Percentiles rank a stretch among this genome's conserved stretches.
phyloP scores from a whole-genome alignment of 2,329 filamentous ascomycete species.

The Calonectria pseudoturangicola region DNA sequence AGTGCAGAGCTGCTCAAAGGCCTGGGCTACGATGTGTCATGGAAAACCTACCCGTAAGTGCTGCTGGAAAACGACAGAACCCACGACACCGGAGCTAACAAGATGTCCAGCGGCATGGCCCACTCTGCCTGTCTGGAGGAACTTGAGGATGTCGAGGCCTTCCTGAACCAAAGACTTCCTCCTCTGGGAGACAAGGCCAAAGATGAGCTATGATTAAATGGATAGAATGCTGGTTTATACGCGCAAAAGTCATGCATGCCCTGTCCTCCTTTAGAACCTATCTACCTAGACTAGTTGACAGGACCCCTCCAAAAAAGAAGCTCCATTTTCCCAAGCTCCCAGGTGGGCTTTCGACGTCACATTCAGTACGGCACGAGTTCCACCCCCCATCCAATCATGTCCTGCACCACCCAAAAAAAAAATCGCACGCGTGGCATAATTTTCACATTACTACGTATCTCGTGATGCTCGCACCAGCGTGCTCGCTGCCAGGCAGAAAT shows the following conservation, averaged over 20 bases:
- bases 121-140: constrained; percentile 87
- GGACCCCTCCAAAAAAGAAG: constrained; percentile 19
- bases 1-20: constrained; percentile 81
- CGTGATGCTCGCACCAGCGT: constrained; percentile 22
- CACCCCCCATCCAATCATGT: constrained; percentile 27
- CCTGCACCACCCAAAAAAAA: constrained; percentile 4
- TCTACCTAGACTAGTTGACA: neutral
- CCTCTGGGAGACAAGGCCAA: constrained; percentile 38
- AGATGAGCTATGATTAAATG: constrained; percentile 20
- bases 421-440: constrained; percentile 31
- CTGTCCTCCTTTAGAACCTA: constrained; percentile 16
- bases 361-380: constrained; percentile 32
- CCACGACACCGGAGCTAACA: constrained; percentile 35
- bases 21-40: constrained; percentile 82
- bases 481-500: constrained; percentile 20
- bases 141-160: constrained; percentile 86
- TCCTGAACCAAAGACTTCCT: constrained; percentile 68
- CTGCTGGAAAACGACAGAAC: neutral
- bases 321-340: constrained; percentile 23
- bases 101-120: constrained; percentile 73
- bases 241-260: neutral
- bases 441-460: constrained; percentile 8
- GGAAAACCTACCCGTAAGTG: constrained; percentile 84
- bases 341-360: constrained; percentile 30
- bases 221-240: neutral